These are phyloP conservation scores for Niveomyces coronatus DNA, from an alignment of 2,329 filamentous ascomycete genomes.

Conservation along the genomic window DNA sequence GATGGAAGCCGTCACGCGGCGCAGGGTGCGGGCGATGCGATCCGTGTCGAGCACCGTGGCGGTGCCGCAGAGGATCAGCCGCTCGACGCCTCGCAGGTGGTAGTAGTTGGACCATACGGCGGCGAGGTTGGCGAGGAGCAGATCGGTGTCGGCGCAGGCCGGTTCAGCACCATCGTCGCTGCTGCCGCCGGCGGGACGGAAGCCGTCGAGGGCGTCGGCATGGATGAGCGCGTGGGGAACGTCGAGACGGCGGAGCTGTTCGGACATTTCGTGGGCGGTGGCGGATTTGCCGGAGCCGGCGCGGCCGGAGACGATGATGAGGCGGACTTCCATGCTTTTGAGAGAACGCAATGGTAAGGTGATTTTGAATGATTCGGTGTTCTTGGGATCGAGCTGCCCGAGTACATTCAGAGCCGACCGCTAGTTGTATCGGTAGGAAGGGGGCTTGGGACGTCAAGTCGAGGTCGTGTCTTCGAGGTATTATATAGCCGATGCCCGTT, in stretches of 20 bases:
- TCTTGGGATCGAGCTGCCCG: too few species aligned
- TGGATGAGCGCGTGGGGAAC: conserved; percentile 11
- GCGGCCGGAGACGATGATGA: conserved; percentile 12
- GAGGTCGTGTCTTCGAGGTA: too few species aligned
- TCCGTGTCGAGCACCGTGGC: conserved; percentile 8
- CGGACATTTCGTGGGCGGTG: conserved; percentile 10
- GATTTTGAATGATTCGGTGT: too few species aligned
- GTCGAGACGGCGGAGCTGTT: conserved; percentile 10
- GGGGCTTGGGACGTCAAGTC: too few species aligned
- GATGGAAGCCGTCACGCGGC: conserved; percentile 8
- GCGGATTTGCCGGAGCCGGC: conserved; percentile 12
- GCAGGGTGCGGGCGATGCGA: conserved; percentile 8
- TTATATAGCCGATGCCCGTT: too few species aligned
- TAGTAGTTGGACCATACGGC: conserved; percentile 11
- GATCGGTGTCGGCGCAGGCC: conserved; percentile 3
- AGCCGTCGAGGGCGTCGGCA: conserved; percentile 11
- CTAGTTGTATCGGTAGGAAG: too few species aligned
- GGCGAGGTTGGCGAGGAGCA: conserved; percentile 10
- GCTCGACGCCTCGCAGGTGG: conserved; percentile 11
- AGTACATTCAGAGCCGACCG: too few species aligned
- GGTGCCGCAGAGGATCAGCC: conserved; percentile 10
- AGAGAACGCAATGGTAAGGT: too few species aligned
- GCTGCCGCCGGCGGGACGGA: conserved; percentile 7
- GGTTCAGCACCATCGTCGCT: too few species aligned
- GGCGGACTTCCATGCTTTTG: conserved; percentile 8